Conservation (phyloP, 352 stramenopile species). For the Globisporangium ultimum region DNA sequence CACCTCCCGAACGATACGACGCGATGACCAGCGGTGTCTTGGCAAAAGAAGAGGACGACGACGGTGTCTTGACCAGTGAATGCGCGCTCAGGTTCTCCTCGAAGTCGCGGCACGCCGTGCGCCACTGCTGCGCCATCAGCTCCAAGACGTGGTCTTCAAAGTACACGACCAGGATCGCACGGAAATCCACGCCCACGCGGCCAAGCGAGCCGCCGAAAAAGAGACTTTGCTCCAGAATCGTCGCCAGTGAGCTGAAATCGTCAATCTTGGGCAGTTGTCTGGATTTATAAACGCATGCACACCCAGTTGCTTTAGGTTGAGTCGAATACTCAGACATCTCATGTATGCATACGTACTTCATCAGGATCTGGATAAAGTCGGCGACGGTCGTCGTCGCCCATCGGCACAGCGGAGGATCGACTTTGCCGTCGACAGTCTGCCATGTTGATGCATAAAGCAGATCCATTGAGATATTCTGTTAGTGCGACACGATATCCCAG, state of each 20-base stretch:
- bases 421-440: slow-evolving; percentile 68
- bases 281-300: slow-evolving; percentile 3
- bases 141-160: slow-evolving; percentile 81
- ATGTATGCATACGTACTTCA: slow-evolving; percentile 39
- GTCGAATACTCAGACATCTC: not conserved
- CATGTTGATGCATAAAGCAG: not conserved
- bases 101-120: slow-evolving; percentile 55
- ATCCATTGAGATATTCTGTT: no score
- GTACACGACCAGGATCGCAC: slow-evolving; percentile 71
- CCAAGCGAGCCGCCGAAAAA: slow-evolving; percentile 83
- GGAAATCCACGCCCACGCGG: slow-evolving; percentile 80
- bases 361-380: slow-evolving; percentile 78
- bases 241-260: slow-evolving; percentile 78
- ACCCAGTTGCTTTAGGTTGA: not conserved
- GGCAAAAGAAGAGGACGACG: slow-evolving; percentile 14
- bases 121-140: slow-evolving; percentile 61
- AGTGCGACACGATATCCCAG: no score
- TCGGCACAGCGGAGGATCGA: slow-evolving; percentile 74
- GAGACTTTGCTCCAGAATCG: slow-evolving; percentile 78
- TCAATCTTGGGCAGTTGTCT: slow-evolving; percentile 85
- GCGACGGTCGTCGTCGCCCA: slow-evolving; percentile 80
- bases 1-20: slow-evolving; percentile 52
- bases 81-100: slow-evolving; percentile 50
- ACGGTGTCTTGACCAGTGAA: slow-evolving; percentile 17
- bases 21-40: slow-evolving; percentile 71